Conservation (phyloP, 1,284 basidiomycete genomes). For the Boletellus dicymbophilus region DNA sequence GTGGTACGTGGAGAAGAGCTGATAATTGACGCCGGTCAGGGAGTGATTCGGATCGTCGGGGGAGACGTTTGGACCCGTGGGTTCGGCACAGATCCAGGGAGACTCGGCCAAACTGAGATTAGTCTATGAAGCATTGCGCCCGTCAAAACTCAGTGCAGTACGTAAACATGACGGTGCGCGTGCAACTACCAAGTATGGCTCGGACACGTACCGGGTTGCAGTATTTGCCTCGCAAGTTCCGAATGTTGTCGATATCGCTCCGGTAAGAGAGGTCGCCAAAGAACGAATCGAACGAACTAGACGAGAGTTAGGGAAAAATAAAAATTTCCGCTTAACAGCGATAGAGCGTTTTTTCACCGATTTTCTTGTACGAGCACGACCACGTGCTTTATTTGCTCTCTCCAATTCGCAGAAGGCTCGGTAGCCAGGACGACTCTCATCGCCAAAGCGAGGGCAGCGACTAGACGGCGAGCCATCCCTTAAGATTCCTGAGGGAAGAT, state of each 20-base stretch:
- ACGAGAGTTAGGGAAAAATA: neutral
- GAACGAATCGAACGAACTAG: slow-evolving; percentile 27
- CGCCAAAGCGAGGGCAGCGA: slow-evolving; percentile 9
- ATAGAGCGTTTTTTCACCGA: slow-evolving; percentile 14
- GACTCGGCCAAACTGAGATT: slow-evolving; percentile 13
- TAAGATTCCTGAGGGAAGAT: neutral
- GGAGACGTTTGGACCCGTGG: slow-evolving; percentile 20
- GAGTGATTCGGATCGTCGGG: slow-evolving; percentile 30
- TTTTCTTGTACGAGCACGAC: slow-evolving; percentile 31
- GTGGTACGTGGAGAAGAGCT: slow-evolving; percentile 26
- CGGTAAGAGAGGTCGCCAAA: slow-evolving; percentile 31
- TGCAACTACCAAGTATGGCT: no score
- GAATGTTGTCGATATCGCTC: slow-evolving; percentile 24
- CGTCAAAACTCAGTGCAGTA: neutral
- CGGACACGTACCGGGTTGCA: slow-evolving; percentile 30
- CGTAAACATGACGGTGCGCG: no score
- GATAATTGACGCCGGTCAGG: slow-evolving; percentile 24
- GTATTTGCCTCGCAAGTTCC: slow-evolving; percentile 16
- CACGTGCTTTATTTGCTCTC: slow-evolving; percentile 25
- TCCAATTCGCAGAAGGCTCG: slow-evolving; percentile 17
- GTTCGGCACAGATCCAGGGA: slow-evolving; percentile 19
- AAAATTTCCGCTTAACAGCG: neutral
- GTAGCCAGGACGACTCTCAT: neutral
- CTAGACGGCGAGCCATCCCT: slow-evolving; percentile 13
- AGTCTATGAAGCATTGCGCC: slow-evolving; percentile 1